Evolutionary conservation across 176 grass and related monocot species (phyloP), one percentile per base, ranked within the genome.

Genomic region (Triticum timopheevii): DNA sequence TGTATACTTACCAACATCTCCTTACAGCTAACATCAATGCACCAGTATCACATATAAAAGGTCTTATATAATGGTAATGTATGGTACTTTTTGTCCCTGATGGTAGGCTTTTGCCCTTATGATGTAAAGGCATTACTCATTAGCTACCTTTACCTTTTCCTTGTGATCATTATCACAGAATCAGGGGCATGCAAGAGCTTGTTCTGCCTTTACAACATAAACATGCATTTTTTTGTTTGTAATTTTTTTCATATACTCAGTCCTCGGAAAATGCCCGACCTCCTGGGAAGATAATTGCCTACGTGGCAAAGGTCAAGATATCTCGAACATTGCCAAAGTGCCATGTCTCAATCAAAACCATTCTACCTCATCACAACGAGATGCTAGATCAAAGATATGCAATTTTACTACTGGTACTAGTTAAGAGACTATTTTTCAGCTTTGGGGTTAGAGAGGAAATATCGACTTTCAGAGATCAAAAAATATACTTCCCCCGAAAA

Each of bases 121-220:
- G 54, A 17, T 74, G 82, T 84, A 75, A 84, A 87, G 73, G 20
- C 42, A 50, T 15, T 54, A 45, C 40, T 74, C 71, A 74, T 49
- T 74, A 25, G 13, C 56, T 70, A 52, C 0, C 73, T 86, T 54
- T 31, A 33, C 12, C 40, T 25, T 87, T 90, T 59, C 38, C 12
- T 65, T 58, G 40, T 23, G 65, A 90, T 73, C 42, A 86, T 83
- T 79, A 65, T 40, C 30, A 78, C 64, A 39, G 5, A 83, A 83
- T 85, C n/a, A 3, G 69, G 65, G 72, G 65, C 36, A 72, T 70
- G 65, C 56, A 79, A 79, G 62, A 25, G 8, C 39, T 65, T 80
- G 8, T 25, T 82, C 75, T 28, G 28, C 69, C 69, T 58, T 76
- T 82, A 35, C 49, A 52, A 74, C 59, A 87, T 15, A 81, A 47